Percentiles rank a stretch among this genome's conserved stretches.
Evolutionary conservation across 2,329 filamentous ascomycete species (phyloP).

Genomic region (Didymella segeticola): DNA sequence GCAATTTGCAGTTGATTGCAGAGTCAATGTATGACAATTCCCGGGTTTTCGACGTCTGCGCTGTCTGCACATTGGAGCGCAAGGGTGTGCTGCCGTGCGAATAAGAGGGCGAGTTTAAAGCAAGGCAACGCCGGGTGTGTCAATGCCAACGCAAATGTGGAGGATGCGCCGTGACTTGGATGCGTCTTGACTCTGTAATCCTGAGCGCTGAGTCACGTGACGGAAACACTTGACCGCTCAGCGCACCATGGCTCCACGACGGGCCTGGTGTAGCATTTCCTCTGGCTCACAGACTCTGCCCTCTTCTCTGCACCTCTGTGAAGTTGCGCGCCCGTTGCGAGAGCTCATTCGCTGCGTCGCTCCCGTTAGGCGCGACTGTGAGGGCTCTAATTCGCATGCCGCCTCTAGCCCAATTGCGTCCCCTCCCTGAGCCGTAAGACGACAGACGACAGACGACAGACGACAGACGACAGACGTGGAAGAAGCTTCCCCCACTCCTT

Average conservation of each 20-base stretch:
- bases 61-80: no score
- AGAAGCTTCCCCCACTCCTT: conserved; percentile 24
- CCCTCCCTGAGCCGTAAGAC: conserved; percentile 36
- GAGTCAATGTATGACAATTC: conserved; percentile 6
- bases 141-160: conserved; percentile 16
- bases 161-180: conserved; percentile 16
- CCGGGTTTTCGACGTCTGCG: background rate
- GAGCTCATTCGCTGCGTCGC: conserved; percentile 37
- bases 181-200: conserved; percentile 5
- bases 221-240: conserved; percentile 16
- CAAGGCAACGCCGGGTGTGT: conserved; percentile 21
- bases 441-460: no score
- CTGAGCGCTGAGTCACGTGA: conserved; percentile 25
- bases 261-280: conserved; percentile 27
- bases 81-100: conserved; percentile 4
- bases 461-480: conserved; percentile 32
- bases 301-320: conserved; percentile 18
- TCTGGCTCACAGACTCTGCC: conserved; percentile 22
- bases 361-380: conserved; percentile 41
- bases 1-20: conserved; percentile 5
- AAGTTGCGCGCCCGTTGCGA: conserved; percentile 26
- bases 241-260: conserved; percentile 28
- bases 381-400: conserved; percentile 43
- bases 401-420: conserved; percentile 45
- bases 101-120: conserved; percentile 17